Percentiles rank a stretch among this genome's conserved stretches.
Conservation (phyloP, 2,329 filamentous ascomycete genomes). For the Aspergillus quadrilineatus region DNA sequence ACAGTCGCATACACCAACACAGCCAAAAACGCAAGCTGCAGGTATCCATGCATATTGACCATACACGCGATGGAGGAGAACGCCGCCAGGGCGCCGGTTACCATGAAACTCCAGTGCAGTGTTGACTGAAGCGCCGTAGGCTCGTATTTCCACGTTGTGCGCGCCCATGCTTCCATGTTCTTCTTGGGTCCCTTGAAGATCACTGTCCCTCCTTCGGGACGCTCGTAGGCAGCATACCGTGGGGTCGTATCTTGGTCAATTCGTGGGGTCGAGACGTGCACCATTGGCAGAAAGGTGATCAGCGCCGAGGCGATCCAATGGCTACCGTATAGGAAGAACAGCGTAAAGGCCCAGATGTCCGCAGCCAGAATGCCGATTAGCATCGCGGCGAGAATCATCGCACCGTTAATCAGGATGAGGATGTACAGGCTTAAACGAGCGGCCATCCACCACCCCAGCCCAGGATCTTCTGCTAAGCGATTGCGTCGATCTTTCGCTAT, state of each 20-base stretch:
- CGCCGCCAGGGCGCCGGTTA: conserved; percentile 27
- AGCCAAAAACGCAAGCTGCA: conserved; percentile 32
- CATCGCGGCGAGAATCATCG: conserved; percentile 26
- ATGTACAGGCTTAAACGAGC: conserved; percentile 21
- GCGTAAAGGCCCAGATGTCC: conserved; percentile 31
- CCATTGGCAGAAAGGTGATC: conserved; percentile 26
- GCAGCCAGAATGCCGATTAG: conserved; percentile 27
- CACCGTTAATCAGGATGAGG: conserved; percentile 26
- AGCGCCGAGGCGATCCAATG: conserved; percentile 30
- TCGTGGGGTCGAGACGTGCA: conserved; percentile 19
- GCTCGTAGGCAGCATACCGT: conserved; percentile 32
- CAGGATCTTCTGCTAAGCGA: neutral
- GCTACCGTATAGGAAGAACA: conserved; percentile 30
- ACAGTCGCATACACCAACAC: conserved; percentile 30
- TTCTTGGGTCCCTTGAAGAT: conserved; percentile 33
- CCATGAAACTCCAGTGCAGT: conserved; percentile 33
- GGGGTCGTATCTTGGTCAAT: conserved; percentile 16
- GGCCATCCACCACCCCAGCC: conserved; percentile 16
- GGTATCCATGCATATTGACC: conserved; percentile 34
- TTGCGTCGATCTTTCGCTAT: neutral
- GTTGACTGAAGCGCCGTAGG: conserved; percentile 13
- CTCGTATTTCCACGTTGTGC: conserved; percentile 32
- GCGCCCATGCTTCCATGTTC: conserved; percentile 31
- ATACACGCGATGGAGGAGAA: conserved; percentile 34
- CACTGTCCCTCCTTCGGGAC: conserved; percentile 32